Evolutionary conservation across 169 alveolate genomes (phyloP), one percentile per base, ranked within the genome.

Genomic region (Plasmodium berghei): DNA sequence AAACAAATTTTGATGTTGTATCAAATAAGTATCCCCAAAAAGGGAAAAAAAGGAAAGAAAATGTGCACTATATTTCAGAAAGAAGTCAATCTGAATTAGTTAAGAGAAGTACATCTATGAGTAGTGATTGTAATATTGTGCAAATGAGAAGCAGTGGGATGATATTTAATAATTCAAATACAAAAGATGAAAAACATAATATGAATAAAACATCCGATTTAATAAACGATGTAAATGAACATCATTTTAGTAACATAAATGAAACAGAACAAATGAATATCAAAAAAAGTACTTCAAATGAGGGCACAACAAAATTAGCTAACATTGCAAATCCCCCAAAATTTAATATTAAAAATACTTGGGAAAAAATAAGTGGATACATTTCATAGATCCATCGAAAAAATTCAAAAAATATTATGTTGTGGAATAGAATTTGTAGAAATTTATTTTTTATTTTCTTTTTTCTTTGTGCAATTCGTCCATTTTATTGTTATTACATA

Each of bases 331-430:
- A 77, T 12, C 34, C 89, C 6, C 77, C 89, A 10, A 77, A 77
- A 56, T 77, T 77, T 77, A 77, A 77, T 64, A 77, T 77, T 26
- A 77, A 77, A 77, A 77, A 77, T 70, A 77, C 89, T 20, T 77
- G 89, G 89, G 89, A 77, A 46, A 77, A 64, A 45, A 24, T 77
- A 56, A 77, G 89, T 26, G 89, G 89, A 22, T 77, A 63, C 48
- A 77, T 77, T 64, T 77, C 89, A 45, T 77, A 64, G 48, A 56
- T 64, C 10, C 34, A 34, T 66, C 24, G 14, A 66, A 20, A 22
- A 12, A 72, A 52, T 28, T 56, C 34, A 20, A 18, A 18, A 56
- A 56, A 14, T 3, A 24, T 9, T 16, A 3, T 18, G 12, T 18
- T 9, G 12, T 4, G 24, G 24, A 56, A 16, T 18, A 0, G 24